Evolutionary conservation across 345 rosid genomes (phyloP), one percentile per base, ranked within the genome.

Genomic region (Cardiospermum halicacabum): DNA sequence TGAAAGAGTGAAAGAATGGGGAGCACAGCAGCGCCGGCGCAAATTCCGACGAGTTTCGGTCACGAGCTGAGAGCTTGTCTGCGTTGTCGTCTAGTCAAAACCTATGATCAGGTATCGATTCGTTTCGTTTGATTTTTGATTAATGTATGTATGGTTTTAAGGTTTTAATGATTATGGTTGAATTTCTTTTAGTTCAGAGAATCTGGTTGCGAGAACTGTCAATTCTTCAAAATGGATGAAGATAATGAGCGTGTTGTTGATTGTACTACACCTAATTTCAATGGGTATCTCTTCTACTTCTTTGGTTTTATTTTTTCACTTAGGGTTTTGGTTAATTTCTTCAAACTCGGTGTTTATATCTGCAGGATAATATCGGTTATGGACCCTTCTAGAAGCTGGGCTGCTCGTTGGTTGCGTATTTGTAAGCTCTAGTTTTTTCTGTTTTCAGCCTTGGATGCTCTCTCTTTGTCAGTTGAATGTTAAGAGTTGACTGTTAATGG

Each of bases 361-460:
- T 47, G 71, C 69, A 88, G 97, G 69, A 88, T 91, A 67, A 91
- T 94, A 73, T 85, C 99, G 67, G 92, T 94, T 61, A 91, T 91
- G 96, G 99, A 94, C 71, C 99, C 96, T 13, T 63, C 66, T 66
- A 83, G 97, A 77, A 91, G 96, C 71, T 94, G 96, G 99, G 96
- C 96, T 30, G 99, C 97, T 64, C 89, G 99, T 42, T 93, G 99
- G 99, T 70, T 91, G 71, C 80, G 97, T 71, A 89, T 89, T 54
- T 91, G 99, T 94, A 87, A 62, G 75, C 74, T 66, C 43, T 24
- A 16, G 6, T 47, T 34, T 11, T 34, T 34, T 3, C 6, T 34
- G n/a, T n/a, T n/a, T n/a, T n/a, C n/a, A n/a, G n/a, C n/a, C n/a
- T n/a, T n/a, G n/a, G n/a, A n/a, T n/a, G n/a, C n/a, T n/a, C n/a